These are phyloP conservation scores for Mariannaea sp. DNA, from an alignment of 2,329 filamentous ascomycete species.

Conservation along the genomic window DNA sequence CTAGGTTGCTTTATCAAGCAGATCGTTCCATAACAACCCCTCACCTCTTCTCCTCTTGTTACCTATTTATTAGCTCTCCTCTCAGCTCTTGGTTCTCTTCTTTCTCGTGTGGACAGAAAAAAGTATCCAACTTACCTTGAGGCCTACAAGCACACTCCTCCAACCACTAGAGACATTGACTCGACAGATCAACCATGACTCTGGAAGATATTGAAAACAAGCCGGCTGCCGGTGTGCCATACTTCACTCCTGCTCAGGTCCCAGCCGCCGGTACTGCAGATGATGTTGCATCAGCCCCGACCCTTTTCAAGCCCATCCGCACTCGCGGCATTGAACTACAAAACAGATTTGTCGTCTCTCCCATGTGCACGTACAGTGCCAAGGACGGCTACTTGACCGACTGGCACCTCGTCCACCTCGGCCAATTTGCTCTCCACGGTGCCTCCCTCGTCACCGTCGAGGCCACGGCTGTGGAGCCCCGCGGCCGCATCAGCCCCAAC, in stretches of 20 bases:
- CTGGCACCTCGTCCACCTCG: slow-evolving; percentile 83
- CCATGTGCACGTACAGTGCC: slow-evolving; percentile 66
- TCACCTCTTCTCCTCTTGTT: too few relatives aligned
- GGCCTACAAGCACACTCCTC: background rate
- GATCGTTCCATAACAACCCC: too few relatives aligned
- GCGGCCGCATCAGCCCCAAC: slow-evolving; percentile 83
- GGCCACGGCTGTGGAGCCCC: slow-evolving; percentile 73
- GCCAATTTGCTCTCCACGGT: slow-evolving; percentile 77
- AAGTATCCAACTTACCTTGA: too few relatives aligned
- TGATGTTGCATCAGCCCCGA: slow-evolving; percentile 49
- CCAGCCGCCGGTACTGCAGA: slow-evolving; percentile 56
- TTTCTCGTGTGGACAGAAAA: background rate
- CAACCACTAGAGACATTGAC: background rate
- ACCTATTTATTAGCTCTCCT: too few relatives aligned
- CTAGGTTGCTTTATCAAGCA: too few relatives aligned
- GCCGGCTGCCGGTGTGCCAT: slow-evolving; percentile 53
- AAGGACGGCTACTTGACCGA: slow-evolving; percentile 71
- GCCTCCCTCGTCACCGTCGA: slow-evolving; percentile 77
- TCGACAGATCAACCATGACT: slow-evolving; percentile 28
- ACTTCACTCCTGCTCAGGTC: slow-evolving; percentile 59
- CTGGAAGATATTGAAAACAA: slow-evolving; percentile 39
- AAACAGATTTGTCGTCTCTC: slow-evolving; percentile 63
- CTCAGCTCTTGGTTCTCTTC: too few relatives aligned
- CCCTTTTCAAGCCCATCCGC: slow-evolving; percentile 60
- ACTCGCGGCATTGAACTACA: slow-evolving; percentile 58